Evolutionary conservation across 2,329 filamentous ascomycete genomes (phyloP), one percentile per base, ranked within the genome.

Genomic region (Shiraia sp.): DNA sequence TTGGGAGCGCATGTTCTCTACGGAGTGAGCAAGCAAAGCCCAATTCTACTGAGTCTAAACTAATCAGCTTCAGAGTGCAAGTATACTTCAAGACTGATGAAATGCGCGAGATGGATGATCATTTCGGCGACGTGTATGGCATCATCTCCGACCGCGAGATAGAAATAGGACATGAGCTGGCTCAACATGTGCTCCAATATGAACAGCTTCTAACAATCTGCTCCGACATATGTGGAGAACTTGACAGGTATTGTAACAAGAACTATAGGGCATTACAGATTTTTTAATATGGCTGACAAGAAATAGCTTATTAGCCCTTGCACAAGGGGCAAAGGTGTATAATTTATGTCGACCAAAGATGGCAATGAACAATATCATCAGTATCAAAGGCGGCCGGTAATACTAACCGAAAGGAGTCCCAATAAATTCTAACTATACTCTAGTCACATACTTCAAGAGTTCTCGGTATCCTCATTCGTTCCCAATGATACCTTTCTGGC

Each of bases 131-230:
- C 65, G 79, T 95, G 22, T 92, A 92, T 57, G 84, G 87, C 26
- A 78, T 82, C 42, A 96, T 99, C 41, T 87, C 88, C 87, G 91
- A 96, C 59, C 83, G 82, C 40, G 92, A 99, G 65, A 91, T 96
- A 31, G 88, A 96, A 54, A 88, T 97, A 30, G 79, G 93, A 0
- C 87, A 96, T 57, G 75, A 80, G 3, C 80, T 99, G 22, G 83
- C 88, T 1, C 81, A 87, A 32, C 77, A 75, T 26, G 75, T 96
- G 12, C 73, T 96, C 1, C 74, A 82, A 47, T 81, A 87, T 49
- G 85, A 92, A 60, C 73, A 79, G 1, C 65, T 82, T 5, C 77
- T 99, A 8, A 71, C 81, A 3, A 66, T 73, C 2, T 83, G 85
- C n/a, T 95, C 90, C 0, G 85, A 92, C 54, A 71, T 88, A 1